Base-by-base conservation (phyloP, 2,329 filamentous ascomycete species). In the Xylariaceae sp. region DNA sequence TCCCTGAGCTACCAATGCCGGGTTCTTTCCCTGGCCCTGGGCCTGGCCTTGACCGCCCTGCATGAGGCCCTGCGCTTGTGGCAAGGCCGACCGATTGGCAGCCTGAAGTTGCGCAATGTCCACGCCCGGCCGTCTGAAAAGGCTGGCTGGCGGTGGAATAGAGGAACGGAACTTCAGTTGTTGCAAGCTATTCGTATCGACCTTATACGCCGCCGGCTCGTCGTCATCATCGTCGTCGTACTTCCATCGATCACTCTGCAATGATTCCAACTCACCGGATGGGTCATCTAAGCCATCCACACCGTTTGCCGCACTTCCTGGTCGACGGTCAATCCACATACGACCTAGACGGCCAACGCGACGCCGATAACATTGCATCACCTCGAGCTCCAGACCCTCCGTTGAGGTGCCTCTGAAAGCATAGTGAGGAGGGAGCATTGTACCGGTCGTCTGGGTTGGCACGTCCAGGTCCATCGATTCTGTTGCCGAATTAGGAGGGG, bases 271-370 rank as follows among this genome's bases (percentile, higher is more conserved):
- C 47, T 72, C 82, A n/a, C 54, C 65, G 23, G 65, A 64, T 54
- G 68, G 71, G 52, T 66, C 71, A 57, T 56, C 65, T 53, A 67
- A 58, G 49, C 60, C 23, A 30, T 30, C 23, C 23, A 30, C 23
- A 30, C 23, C 23, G 23, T 66, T 47, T 52, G 45, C 13, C 58
- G 58, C 30, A 49, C 63, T 81, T 71, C 91, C 78, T 58, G 88
- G 86, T 67, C 89, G 86, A 67, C 92, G 87, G 75, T 97, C 94
- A 66, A 97, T 90, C 83, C 92, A 91, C 66, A 96, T 74, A 45
- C 93, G 86, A 64, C 92, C 91, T 63, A 92, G 82, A 67, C 93
- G 88, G 56, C 93, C 93, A 57, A 92, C 86, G 60, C 94, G 88
- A 64, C 92, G 86, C 66, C 93, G 86, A 78, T 89, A 97, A 13